Base-by-base conservation (phyloP, 805 yeast species). In the Saccharomycopsis guyanensis region DNA sequence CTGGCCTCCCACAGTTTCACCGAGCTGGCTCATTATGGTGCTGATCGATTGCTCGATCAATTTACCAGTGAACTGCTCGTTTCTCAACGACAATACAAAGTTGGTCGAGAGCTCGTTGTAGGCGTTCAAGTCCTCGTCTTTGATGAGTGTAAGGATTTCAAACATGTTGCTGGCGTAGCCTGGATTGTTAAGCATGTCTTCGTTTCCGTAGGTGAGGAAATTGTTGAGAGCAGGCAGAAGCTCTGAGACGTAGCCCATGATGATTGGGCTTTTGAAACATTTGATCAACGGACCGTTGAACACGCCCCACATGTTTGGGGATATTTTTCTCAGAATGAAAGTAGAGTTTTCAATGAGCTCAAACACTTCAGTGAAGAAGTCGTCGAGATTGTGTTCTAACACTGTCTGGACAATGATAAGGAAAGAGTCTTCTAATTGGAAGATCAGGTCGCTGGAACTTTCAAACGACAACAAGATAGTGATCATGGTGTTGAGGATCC, bases 391-490 rank as follows among this genome's bases (percentile, higher is more conserved):
- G 57, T 83, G 73, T 31, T 68, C 72, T 34, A 91, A 69, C 4
- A 89, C 83, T 53, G 72, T 76, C 50, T 73, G 73, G 38, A 87
- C 76, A 13, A 81, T 79, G 4, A 95, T 94, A 41, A 73, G 65
- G 42, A 85, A 75, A 4, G 79, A 76, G 45, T 75, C 79, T 57
- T 86, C 87, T 42, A 89, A 68, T 58, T 70, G 72, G 20, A 62
- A 64, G 13, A 86, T 80, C 42, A 83, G 72, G 36, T 78, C 84
- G 6, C 69, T 69, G 1, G 96, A 81, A 58, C 82, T 83, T 61
- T 93, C 95, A 66, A 89, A 78, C 3, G 95, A 80, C 42, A 86
- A 64, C 35, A 91, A 65, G 44, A 91, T 81, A 0, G 96, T 86
- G 27, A 83, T 76, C 66, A 89, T 74, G 2, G 96, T 89, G 55